Evolutionary conservation across 164 flowering plant species (phyloP), one percentile per base, ranked within the genome.

Genomic region (Kingdonia uniflora): DNA sequence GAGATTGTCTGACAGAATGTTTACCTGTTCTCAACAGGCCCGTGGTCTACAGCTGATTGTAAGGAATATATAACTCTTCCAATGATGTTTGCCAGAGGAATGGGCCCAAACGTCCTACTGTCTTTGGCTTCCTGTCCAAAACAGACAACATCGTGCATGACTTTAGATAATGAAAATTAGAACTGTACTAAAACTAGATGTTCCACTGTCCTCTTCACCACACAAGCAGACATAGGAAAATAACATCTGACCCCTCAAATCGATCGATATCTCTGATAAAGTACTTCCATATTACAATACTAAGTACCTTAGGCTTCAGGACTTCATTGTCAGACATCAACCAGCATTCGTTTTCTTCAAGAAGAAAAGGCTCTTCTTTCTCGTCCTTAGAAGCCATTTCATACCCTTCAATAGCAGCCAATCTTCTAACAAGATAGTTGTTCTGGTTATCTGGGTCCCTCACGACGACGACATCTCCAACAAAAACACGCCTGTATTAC

Each of bases 21-120:
- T 65, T 26, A 82, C 99, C 97, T 88, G 68, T 92, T 92, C 63
- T 72, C 76, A 38, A 92, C 86, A 15, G 95, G 95, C 23, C 97
- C 95, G 66, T 92, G 99, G 74, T 92, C 99, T 13, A 84, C 84
- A 47, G 95, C 87, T 13, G 71, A 72, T 59, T 76, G 71, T 67
- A 92, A 66, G 59, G 76, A 78, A 71, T 92, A 92, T 63, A 88
- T 72, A 58, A 66, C 97, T 71, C 99, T 76, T 19, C 99, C 99
- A 35, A 92, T 68, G 40, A 92, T 86, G 61, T 76, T 61, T 15
- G 73, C 54, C 82, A 81, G 78, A 15, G 81, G 62, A 59, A 88
- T 72, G 1, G 99, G 99, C 25, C 99, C 99, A 82, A 86, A 92
- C 26, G 64, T 70, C 54, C 97, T 74, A 70, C 99, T 92, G 66